Base-by-base conservation (phyloP, 2,329 filamentous ascomycete species). In the Teratosphaeriaceae sp. region DNA sequence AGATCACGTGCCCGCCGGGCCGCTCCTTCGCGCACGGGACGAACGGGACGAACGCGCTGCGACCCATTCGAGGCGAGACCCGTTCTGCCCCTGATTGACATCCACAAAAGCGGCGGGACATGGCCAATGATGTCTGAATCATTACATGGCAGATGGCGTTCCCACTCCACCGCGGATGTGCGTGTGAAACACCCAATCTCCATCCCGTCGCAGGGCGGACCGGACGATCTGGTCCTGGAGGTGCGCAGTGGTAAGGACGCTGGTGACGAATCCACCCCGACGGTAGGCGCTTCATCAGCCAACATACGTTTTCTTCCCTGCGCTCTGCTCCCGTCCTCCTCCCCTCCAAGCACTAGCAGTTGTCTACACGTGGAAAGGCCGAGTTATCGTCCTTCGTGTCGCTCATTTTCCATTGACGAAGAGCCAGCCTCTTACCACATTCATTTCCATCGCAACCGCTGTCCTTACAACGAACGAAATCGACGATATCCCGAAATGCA, bases 371-470 rank as follows among this genome's bases (percentile, higher is more conserved):
- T 38, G 35, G 19, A 24, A 38, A n/a, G n/a, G n/a, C n/a, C n/a
- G 4, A 6, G 19, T 22, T 23, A 8, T 22, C 21, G 21, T 6
- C 24, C 26, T 24, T 23, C 26, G 31, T 41, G 26, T 41, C 38
- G 22, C 38, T 41, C 38, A 33, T 41, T 41, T 30, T 11, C n/a
- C 5, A 16, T n/a, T 18, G 5, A n/a, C 11, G 29, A 40, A 38
- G 42, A 44, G 42, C 35, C 23, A 44, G 42, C 18, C 36, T 44
- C 36, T 39, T 19, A 33, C 42, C 36, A 38, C 42, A 44, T 26
- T 43, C 23, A 23, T 30, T 37, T 23, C 5, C 26, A 12, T 24
- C 27, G 9, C 35, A 23, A n/a, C 26, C 16, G 22, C 31, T 19
- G 31, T 20, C 31, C 19, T 15, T 38, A 26, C 29, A 5, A 3